phyloP scores from a whole-genome alignment of 495 filamentous ascomycete species.

The Staphylotrichum longicolle region DNA sequence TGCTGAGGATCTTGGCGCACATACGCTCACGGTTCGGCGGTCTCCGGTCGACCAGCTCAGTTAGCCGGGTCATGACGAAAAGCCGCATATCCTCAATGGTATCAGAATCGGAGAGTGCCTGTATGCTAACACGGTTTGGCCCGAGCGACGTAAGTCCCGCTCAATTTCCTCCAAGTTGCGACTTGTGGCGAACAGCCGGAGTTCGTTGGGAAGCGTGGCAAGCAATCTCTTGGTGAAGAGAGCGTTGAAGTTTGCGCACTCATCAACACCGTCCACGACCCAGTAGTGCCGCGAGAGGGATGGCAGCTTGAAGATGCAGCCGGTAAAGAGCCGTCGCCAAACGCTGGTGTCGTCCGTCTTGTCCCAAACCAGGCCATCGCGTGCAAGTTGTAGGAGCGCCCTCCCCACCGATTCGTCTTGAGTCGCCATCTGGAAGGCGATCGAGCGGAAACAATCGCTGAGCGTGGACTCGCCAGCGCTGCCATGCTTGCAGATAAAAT shows the following conservation, averaged over 20 bases:
- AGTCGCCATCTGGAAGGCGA: conserved; percentile 35
- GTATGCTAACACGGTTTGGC: not conserved
- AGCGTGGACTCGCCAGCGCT: conserved; percentile 9
- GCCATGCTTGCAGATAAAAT: conserved; percentile 28
- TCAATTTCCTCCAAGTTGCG: conserved; percentile 24
- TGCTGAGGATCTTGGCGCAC: conserved; percentile 34
- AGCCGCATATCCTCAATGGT: conserved; percentile 33
- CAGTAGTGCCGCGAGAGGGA: conserved; percentile 24
- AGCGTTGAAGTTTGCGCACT: conserved; percentile 20
- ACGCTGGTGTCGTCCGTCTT: conserved; percentile 20
- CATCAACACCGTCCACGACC: conserved; percentile 33
- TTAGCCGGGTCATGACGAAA: conserved; percentile 24
- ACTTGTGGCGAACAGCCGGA: conserved; percentile 31
- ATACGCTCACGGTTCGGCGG: conserved; percentile 20
- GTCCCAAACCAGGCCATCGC: conserved; percentile 18
- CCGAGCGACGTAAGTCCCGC: conserved; percentile 25
- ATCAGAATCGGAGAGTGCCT: conserved; percentile 24
- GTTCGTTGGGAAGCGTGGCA: conserved; percentile 4
- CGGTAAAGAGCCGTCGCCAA: conserved; percentile 28
- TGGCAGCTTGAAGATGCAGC: conserved; percentile 22
- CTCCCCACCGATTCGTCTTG: conserved; percentile 19
- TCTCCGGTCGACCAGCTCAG: conserved; percentile 24
- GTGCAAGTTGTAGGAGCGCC: conserved; percentile 11
- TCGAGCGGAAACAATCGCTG: conserved; percentile 21
- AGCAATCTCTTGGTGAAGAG: conserved; percentile 25